Evolutionary conservation across 352 stramenopile species (phyloP).

Genomic region (Elongisporangium undulatum): DNA sequence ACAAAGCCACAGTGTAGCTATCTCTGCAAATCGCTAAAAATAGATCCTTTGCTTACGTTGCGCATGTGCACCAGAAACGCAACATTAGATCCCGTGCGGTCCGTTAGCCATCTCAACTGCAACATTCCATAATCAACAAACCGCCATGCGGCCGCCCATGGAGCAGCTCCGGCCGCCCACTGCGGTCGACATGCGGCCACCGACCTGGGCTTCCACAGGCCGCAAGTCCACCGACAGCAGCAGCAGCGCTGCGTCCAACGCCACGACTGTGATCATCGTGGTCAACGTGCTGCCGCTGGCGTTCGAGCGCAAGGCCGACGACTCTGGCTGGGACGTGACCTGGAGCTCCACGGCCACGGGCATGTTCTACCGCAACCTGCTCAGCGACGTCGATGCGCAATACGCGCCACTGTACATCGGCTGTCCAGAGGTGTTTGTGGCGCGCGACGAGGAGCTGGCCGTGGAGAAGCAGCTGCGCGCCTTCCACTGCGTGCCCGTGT

Average conservation of each 20-base stretch:
- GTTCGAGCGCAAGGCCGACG: slow-evolving; percentile 45
- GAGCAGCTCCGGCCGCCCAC: neutral
- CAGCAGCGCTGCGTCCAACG: neutral
- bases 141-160: neutral
- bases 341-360: slow-evolving; percentile 71
- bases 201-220: neutral
- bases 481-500: slow-evolving; percentile 95
- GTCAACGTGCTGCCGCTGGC: slow-evolving; percentile 76
- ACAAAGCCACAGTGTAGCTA: neutral
- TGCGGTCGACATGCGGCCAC: neutral
- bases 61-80: neutral
- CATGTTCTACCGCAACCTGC: slow-evolving; percentile 76
- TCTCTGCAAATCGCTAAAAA: neutral
- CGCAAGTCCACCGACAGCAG: neutral
- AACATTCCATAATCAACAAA: neutral
- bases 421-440: slow-evolving; percentile 71
- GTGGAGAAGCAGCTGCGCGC: slow-evolving; percentile 74
- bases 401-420: slow-evolving; percentile 68
- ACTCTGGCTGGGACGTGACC: slow-evolving; percentile 50
- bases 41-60: neutral
- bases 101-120: neutral
- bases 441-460: slow-evolving; percentile 45
- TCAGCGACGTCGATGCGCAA: slow-evolving; percentile 29
- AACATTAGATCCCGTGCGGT: neutral
- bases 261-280: slow-evolving; percentile 70